A percentile compares a stretch with the other conserved stretches of the same genome.
Evolutionary conservation across 2,329 filamentous ascomycete species (phyloP).

Genomic region (Cladosporium sp.): DNA sequence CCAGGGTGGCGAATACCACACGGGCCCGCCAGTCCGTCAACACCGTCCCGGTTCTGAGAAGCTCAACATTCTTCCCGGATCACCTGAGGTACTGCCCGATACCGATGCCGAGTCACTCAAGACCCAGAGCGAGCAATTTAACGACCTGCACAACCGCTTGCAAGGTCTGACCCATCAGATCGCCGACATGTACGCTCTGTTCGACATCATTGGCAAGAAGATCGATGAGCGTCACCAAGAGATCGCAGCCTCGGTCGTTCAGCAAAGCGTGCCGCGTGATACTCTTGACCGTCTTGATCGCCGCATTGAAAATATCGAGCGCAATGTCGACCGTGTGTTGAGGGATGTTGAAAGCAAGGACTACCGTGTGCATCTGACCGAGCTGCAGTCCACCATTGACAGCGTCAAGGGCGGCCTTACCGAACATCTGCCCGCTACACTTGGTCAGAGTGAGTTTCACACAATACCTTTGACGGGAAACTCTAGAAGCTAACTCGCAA

Average conservation of each 20-base stretch:
- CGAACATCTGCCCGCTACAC: slow-evolving; percentile 53
- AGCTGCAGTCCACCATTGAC: slow-evolving; percentile 57
- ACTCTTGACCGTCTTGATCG: slow-evolving; percentile 36
- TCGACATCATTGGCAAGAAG: slow-evolving; percentile 54
- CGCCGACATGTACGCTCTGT: slow-evolving; percentile 60
- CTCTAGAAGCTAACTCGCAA: slow-evolving; percentile 18
- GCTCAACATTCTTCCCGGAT: slow-evolving; percentile 39
- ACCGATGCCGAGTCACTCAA: slow-evolving; percentile 41
- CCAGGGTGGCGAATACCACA: slow-evolving; percentile 22
- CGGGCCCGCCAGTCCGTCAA: slow-evolving; percentile 34
- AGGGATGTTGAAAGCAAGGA: slow-evolving; percentile 59
- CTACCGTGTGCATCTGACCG: slow-evolving; percentile 56
- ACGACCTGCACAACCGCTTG: slow-evolving; percentile 81
- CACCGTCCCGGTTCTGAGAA: slow-evolving; percentile 30
- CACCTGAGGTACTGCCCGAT: slow-evolving; percentile 45
- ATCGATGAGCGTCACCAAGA: slow-evolving; percentile 58
- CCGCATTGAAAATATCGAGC: slow-evolving; percentile 57
- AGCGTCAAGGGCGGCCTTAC: slow-evolving; percentile 56
- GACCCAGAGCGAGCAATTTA: slow-evolving; percentile 65
- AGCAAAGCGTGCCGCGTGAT: slow-evolving; percentile 20
- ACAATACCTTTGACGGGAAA: not conserved
- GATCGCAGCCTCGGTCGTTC: slow-evolving; percentile 3
- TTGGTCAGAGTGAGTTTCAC: slow-evolving; percentile 51
- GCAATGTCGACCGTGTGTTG: slow-evolving; percentile 52
- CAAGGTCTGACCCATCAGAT: slow-evolving; percentile 72